Percentiles rank a stretch among this genome's conserved stretches.
phyloP scores from a whole-genome alignment of 129 eudicot species.

The Centrapalus pauciflorus region DNA sequence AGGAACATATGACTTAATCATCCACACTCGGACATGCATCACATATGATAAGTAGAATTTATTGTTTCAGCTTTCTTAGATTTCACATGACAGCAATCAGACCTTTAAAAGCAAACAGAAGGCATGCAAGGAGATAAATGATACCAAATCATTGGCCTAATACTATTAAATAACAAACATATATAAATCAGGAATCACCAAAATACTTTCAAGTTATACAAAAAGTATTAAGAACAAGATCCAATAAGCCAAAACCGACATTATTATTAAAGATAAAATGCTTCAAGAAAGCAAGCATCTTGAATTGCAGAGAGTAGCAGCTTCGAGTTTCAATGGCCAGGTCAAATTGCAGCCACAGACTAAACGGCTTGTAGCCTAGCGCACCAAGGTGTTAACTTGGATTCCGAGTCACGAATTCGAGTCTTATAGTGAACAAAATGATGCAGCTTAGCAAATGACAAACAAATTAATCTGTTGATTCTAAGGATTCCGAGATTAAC shows the following conservation, averaged over 20 bases:
- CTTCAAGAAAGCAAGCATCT: conserved; percentile 9
- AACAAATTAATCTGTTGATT: too few species aligned
- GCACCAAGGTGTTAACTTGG: too few species aligned
- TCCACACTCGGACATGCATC: too few species aligned
- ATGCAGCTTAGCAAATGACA: too few species aligned
- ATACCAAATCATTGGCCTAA: conserved; percentile 16
- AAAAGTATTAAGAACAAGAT: neutral
- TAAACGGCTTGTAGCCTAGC: too few species aligned
- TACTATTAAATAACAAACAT: neutral
- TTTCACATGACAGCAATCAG: conserved; percentile 11
- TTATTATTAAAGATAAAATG: conserved; percentile 15
- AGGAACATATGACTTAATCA: too few species aligned
- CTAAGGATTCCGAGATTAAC: too few species aligned
- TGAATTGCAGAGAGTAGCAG: conserved; percentile 12
- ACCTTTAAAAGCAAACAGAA: conserved; percentile 14
- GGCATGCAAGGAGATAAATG: conserved; percentile 25
- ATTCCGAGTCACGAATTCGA: too few species aligned
- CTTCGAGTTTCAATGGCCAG: conserved; percentile 10
- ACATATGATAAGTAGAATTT: conserved; percentile 5
- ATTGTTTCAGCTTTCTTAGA: neutral
- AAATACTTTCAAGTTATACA: conserved; percentile 1
- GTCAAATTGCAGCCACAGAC: conserved; percentile 9
- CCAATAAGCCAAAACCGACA: conserved; percentile 14
- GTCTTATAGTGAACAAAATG: too few species aligned
- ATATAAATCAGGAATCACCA: neutral